Evolutionary conservation across 2,329 filamentous ascomycete species (phyloP), one percentile per base, ranked within the genome.

Genomic region (Thielaviopsis populi): DNA sequence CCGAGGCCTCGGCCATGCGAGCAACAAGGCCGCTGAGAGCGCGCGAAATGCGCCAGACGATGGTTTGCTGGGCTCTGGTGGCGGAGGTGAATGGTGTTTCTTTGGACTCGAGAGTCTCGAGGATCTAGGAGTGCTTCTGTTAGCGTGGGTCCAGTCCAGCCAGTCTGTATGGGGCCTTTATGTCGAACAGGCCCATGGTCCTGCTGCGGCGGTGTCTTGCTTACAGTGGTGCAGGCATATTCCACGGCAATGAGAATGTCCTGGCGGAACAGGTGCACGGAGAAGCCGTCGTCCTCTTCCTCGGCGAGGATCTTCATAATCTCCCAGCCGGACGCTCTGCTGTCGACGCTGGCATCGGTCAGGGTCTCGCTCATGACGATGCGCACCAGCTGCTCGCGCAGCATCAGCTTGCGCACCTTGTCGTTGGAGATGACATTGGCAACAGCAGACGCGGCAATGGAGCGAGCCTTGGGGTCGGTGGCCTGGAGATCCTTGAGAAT

Each of bases 231-330:
- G 61, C 78, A 74, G 15, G 82, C 82, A 70, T 80, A 79, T 65
- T 81, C 78, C 65, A 86, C 77, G 22, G 83, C 82, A 33, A 80
- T 82, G 66, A 87, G 69, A 15, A 86, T 72, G 70, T 86, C 84
- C 33, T 81, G 74, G 53, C 85, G 76, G 69, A 80, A 86, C 65
- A 88, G 71, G 68, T 87, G 83, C 22, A 87, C 75, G 67, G 83
- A 85, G 66, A 87, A 87, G 69, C 86, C 84, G 13, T 80, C 75
- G 68, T 85, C 84, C 71, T 87, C 85, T 69, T 85, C 80, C 67
- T 81, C 75, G 1, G 80, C 81, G 62, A 88, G 75, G 50, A 82
- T 78, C 67, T 80, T 78, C 62, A 88, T 74, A 67, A 87, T 84
- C 13, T 81, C 80, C 85, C 85, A 88, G n/a, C 83, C 85, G 22